Percentiles rank a stretch among this genome's conserved stretches.
These are phyloP conservation scores for Xylaria bambusicola DNA, from an alignment of 495 filamentous ascomycete species.

Conservation along the genomic window DNA sequence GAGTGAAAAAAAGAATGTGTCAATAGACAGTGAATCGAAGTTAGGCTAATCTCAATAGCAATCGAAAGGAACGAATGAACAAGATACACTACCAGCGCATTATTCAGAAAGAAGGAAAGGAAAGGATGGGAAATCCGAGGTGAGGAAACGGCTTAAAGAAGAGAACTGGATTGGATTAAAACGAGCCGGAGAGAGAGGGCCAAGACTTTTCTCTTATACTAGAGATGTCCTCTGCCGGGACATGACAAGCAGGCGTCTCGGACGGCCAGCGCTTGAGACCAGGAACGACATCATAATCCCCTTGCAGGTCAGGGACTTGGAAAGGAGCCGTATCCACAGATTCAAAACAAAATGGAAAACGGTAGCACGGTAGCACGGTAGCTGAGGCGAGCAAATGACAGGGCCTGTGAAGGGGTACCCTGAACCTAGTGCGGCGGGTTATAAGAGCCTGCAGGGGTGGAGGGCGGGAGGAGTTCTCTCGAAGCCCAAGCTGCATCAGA, in stretches of 20 bases:
- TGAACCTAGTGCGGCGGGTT: conserved; percentile 13
- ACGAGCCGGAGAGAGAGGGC: conserved; percentile 24
- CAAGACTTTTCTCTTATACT: conserved; percentile 44
- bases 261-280: conserved; percentile 31
- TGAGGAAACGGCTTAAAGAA: conserved; percentile 29
- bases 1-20: conserved; percentile 39
- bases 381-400: conserved; percentile 37
- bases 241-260: conserved; percentile 32
- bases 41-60: conserved; percentile 38
- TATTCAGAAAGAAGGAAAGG: conserved; percentile 33
- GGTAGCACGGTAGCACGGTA: conserved; percentile 1
- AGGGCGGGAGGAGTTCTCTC: conserved; percentile 22
- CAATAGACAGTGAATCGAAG: conserved; percentile 45
- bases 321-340: conserved; percentile 47
- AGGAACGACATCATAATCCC: conserved; percentile 35
- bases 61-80: conserved; percentile 51
- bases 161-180: conserved; percentile 21
- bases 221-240: conserved; percentile 34
- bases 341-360: conserved; percentile 47
- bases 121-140: conserved; percentile 33
- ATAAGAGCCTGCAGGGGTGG: conserved; percentile 29
- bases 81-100: conserved; percentile 51
- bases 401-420: conserved; percentile 27
- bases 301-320: conserved; percentile 26
- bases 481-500: conserved; percentile 20